phyloP scores from a whole-genome alignment of 176 grass and related monocot species.

The Hsuehochloa calcarea region DNA sequence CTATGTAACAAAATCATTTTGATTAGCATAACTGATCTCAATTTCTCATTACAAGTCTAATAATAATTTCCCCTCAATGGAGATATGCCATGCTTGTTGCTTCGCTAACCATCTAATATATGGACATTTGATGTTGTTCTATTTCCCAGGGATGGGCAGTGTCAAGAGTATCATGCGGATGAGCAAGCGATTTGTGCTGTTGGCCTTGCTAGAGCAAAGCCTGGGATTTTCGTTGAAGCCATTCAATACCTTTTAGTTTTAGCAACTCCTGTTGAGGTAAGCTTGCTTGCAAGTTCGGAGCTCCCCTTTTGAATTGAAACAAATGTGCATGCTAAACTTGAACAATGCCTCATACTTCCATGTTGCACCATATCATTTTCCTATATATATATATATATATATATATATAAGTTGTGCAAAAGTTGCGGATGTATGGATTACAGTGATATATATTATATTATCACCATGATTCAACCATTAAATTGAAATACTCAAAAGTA shows the following conservation, averaged over 20 bases:
- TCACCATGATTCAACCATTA: not conserved
- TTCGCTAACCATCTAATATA: conserved; percentile 2
- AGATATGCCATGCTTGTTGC: not conserved
- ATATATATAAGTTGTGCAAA: not conserved
- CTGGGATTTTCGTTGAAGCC: conserved; percentile 94
- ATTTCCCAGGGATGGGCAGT: conserved; percentile 81
- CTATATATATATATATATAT: no score
- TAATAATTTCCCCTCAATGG: not conserved
- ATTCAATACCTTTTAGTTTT: conserved; percentile 91
- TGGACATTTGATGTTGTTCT: not conserved
- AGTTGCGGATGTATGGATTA: not conserved
- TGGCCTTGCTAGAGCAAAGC: conserved; percentile 79
- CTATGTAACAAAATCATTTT: not conserved
- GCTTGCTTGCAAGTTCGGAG: not conserved
- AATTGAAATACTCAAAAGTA: not conserved
- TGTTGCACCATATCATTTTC: no score
- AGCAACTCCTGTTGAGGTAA: conserved; percentile 94
- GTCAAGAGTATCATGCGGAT: conserved; percentile 72
- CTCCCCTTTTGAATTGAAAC: conserved; percentile 11
- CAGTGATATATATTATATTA: not conserved
- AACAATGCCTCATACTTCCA: not conserved
- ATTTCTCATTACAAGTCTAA: not conserved
- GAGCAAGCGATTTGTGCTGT: conserved; percentile 91
- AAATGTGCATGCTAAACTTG: not conserved
- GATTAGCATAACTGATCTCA: not conserved